Conservation (phyloP, 2,329 filamentous ascomycete species). For the Penicillium capsulatum region DNA sequence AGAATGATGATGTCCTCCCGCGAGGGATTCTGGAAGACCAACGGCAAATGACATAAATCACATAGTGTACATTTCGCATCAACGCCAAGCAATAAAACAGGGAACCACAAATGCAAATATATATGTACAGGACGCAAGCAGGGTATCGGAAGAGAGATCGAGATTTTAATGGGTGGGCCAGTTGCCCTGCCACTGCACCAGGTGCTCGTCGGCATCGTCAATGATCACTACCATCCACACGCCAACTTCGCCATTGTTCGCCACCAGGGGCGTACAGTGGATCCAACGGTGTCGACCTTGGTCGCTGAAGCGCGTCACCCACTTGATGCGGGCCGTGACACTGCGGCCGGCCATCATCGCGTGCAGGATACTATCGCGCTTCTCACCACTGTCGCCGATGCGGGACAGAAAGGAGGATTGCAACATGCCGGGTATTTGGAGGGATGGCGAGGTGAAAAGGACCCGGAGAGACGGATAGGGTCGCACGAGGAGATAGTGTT, state of each 20-base stretch:
- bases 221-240: slow-evolving; percentile 76
- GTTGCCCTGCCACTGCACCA: slow-evolving; percentile 13
- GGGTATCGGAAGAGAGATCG: neutral
- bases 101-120: too few species aligned
- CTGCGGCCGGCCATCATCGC: slow-evolving; percentile 65
- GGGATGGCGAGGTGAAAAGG: slow-evolving; percentile 63
- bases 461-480: slow-evolving; percentile 63
- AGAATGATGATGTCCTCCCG: too few species aligned
- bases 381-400: slow-evolving; percentile 46
- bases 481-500: slow-evolving; percentile 48
- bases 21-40: too few species aligned
- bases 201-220: slow-evolving; percentile 54
- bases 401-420: slow-evolving; percentile 51
- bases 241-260: slow-evolving; percentile 62
- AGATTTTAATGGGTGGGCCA: slow-evolving; percentile 5
- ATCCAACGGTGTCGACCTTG: slow-evolving; percentile 69
- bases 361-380: slow-evolving; percentile 50
- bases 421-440: slow-evolving; percentile 64
- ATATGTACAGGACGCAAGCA: too few species aligned
- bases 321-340: slow-evolving; percentile 69
- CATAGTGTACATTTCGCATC: too few species aligned
- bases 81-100: too few species aligned
- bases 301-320: slow-evolving; percentile 53
- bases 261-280: slow-evolving; percentile 69
- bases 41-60: too few species aligned